A percentile compares a stretch with the other conserved stretches of the same genome.
These are phyloP conservation scores for Suzukiozyma palmioleophila DNA, from an alignment of 1,139 yeast species.

Conservation along the genomic window DNA sequence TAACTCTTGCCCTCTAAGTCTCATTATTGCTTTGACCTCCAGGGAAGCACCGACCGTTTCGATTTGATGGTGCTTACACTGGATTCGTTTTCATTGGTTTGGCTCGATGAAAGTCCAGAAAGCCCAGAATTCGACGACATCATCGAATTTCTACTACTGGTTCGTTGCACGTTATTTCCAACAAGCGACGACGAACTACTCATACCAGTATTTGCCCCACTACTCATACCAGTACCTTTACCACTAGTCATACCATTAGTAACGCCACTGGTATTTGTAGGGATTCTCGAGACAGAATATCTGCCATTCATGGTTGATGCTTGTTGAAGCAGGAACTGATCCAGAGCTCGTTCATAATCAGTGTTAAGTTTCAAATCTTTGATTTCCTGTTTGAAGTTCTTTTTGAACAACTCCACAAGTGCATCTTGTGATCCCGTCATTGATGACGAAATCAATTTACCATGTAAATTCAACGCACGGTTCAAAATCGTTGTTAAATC, in stretches of 20 bases:
- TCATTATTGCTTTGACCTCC: slow-evolving; percentile 27
- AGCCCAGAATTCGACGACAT: slow-evolving; percentile 21
- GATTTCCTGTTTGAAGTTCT: slow-evolving; percentile 70
- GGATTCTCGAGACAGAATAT: slow-evolving; percentile 13
- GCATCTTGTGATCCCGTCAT: slow-evolving; percentile 64
- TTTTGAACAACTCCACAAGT: slow-evolving; percentile 57
- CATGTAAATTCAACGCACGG: slow-evolving; percentile 68
- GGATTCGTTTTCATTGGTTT: slow-evolving; percentile 7
- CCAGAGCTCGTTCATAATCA: slow-evolving; percentile 20
- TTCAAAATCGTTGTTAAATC: slow-evolving; percentile 64
- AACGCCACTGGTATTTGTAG: neutral
- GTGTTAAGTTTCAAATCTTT: slow-evolving; percentile 32
- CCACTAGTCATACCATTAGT: slow-evolving; percentile 9
- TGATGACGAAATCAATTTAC: slow-evolving; percentile 53
- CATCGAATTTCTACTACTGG: slow-evolving; percentile 29
- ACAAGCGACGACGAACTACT: slow-evolving; percentile 11
- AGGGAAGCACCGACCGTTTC: slow-evolving; percentile 45
- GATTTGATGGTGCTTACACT: slow-evolving; percentile 16
- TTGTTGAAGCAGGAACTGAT: slow-evolving; percentile 10
- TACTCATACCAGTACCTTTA: slow-evolving; percentile 5
- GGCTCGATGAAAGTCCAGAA: slow-evolving; percentile 13
- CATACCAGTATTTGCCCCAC: slow-evolving; percentile 8
- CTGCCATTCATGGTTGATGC: slow-evolving; percentile 13
- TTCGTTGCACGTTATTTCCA: slow-evolving; percentile 26
- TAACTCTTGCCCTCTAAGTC: neutral